Evolutionary conservation across 2,329 filamentous ascomycete species (phyloP).

Genomic region (Alternaria panax): DNA sequence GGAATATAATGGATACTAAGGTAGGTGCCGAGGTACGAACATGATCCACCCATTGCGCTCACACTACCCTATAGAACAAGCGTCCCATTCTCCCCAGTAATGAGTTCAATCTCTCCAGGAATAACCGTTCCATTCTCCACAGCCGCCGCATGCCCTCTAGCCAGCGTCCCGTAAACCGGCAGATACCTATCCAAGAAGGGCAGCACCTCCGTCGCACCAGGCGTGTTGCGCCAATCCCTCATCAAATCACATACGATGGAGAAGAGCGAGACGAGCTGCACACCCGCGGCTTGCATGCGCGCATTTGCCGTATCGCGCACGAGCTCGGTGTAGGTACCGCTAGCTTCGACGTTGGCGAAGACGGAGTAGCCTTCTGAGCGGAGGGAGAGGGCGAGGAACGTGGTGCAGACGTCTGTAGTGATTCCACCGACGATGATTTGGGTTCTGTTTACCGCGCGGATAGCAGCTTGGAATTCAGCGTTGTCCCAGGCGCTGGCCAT

Average conservation of each 20-base stretch:
- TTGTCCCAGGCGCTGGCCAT: constrained; percentile 73
- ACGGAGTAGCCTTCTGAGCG: constrained; percentile 75
- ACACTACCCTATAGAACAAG: constrained; percentile 1
- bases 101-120: constrained; percentile 59
- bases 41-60: background rate
- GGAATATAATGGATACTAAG: too few species aligned
- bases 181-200: constrained; percentile 71
- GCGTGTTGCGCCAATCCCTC: constrained; percentile 71
- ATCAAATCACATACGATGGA: constrained; percentile 72
- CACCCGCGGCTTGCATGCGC: constrained; percentile 71
- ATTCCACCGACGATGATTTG: constrained; percentile 78
- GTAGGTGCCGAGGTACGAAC: too few species aligned
- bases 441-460: constrained; percentile 69
- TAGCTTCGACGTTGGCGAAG: constrained; percentile 75
- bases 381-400: constrained; percentile 76
- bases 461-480: constrained; percentile 69
- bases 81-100: constrained; percentile 29
- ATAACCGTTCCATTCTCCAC: constrained; percentile 66
- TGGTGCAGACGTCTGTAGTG: constrained; percentile 76
- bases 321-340: constrained; percentile 68
- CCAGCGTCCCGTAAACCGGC: constrained; percentile 70
- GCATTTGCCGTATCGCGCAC: constrained; percentile 70
- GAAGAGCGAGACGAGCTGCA: constrained; percentile 69
- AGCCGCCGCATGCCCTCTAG: constrained; percentile 67
- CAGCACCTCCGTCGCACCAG: constrained; percentile 62